Conservation (phyloP, 2,329 filamentous ascomycete genomes). For the Samsoniella hepiali region DNA sequence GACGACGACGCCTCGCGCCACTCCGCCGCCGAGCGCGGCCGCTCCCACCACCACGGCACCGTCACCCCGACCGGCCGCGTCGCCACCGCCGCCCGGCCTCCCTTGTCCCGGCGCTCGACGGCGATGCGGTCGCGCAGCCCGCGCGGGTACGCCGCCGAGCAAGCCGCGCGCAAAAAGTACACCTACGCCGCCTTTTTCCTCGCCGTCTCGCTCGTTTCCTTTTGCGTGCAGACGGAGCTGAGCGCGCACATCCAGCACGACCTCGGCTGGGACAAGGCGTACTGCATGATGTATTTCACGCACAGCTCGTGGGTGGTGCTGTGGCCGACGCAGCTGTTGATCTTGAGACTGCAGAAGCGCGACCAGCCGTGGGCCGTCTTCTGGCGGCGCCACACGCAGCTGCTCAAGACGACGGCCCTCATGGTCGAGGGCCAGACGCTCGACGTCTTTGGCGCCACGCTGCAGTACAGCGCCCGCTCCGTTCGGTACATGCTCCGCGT, state of each 20-base stretch:
- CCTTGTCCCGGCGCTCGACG: constrained; percentile 44
- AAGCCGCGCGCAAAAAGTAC: constrained; percentile 71
- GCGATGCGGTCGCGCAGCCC: constrained; percentile 77
- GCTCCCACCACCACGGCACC: constrained; percentile 26
- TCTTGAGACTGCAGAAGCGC: constrained; percentile 76
- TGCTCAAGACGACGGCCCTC: constrained; percentile 56
- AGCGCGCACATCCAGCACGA: constrained; percentile 92
- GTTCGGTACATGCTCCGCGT: constrained; percentile 71
- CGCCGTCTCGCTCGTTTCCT: constrained; percentile 76
- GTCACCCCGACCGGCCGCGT: constrained; percentile 24
- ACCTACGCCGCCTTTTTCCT: constrained; percentile 84
- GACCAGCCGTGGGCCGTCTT: constrained; percentile 78
- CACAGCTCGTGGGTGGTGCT: constrained; percentile 91
- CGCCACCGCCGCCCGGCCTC: constrained; percentile 24
- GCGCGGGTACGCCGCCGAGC: constrained; percentile 40
- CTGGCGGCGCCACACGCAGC: constrained; percentile 64
- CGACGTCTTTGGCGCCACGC: constrained; percentile 51
- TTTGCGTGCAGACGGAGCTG: constrained; percentile 92
- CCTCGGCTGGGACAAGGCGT: constrained; percentile 95
- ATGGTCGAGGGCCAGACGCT: constrained; percentile 84
- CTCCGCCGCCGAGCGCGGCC: constrained; percentile 27
- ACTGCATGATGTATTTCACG: constrained; percentile 98
- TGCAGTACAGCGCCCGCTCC: constrained; percentile 39
- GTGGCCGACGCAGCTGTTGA: constrained; percentile 79
- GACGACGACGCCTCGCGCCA: constrained; percentile 16